These are phyloP conservation scores for Lentinula lateritia DNA, from an alignment of 768 basidiomycete genomes.

Conservation along the genomic window DNA sequence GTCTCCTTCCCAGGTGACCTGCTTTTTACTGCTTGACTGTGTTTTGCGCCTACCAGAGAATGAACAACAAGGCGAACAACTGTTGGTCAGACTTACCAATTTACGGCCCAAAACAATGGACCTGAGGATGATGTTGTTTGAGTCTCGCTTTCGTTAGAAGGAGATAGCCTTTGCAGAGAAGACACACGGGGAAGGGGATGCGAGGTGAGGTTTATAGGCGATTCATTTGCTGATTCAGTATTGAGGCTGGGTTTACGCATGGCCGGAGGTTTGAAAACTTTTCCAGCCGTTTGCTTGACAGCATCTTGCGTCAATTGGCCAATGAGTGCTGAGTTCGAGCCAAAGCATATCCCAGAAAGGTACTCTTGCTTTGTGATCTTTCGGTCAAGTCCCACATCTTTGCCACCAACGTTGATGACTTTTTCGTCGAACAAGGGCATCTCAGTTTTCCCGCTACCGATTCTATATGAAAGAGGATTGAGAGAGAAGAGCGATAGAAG, in stretches of 20 bases:
- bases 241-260: slow-evolving; percentile 8
- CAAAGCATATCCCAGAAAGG: slow-evolving; percentile 63
- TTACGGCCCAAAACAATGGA: slow-evolving; percentile 53
- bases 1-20: slow-evolving; percentile 86
- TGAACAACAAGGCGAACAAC: slow-evolving; percentile 6
- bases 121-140: slow-evolving; percentile 13
- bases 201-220: slow-evolving; percentile 10
- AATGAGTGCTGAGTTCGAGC: slow-evolving; percentile 10
- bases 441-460: slow-evolving; percentile 45
- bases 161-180: neutral
- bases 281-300: neutral
- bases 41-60: slow-evolving; percentile 55
- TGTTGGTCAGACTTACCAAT: slow-evolving; percentile 43
- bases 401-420: slow-evolving; percentile 37
- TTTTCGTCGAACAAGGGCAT: slow-evolving; percentile 34
- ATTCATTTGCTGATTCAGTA: slow-evolving; percentile 24
- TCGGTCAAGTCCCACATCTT: slow-evolving; percentile 64
- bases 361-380: slow-evolving; percentile 49
- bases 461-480: slow-evolving; percentile 25
- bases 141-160: neutral
- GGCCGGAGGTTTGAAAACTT: neutral
- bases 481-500: neutral
- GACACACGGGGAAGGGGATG: neutral
- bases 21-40: slow-evolving; percentile 56
- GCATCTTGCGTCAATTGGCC: neutral